Base-by-base conservation (phyloP, 768 basidiomycete species). In the Mrakia gelida region DNA sequence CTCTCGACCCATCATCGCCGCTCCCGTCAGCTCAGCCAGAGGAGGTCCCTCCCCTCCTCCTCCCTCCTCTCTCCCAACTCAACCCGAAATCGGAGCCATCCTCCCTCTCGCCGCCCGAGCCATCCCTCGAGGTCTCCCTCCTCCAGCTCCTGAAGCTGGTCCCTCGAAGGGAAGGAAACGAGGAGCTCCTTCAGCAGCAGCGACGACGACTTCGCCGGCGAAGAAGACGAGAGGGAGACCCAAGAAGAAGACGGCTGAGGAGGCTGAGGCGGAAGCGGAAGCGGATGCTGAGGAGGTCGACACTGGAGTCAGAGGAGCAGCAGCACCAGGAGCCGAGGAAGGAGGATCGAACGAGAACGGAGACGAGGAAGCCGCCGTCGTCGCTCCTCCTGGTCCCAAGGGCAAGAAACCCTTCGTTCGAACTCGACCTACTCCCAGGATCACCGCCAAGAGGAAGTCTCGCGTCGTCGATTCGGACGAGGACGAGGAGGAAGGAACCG, bases 391-490 rank as follows among this genome's bases (percentile, higher is more conserved):
- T 21, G 62, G 62, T 63, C 62, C 62, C 62, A 63, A 63, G 62
- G 62, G 28, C 62, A 63, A 63, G 32, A 63, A 63, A 34, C 28
- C 32, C 2, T 28, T 11, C n/a, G 62, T 28, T 34, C 28, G 32
- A 34, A 34, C n/a, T 10, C 28, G 59, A 59, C 59, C 59, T 28
- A 26, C 59, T 59, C 59, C 28, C 59, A 59, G 28, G 59, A 28
- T 59, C 59, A 13, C 49, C 21, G 71, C 16, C 28, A 28, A 21
- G 28, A 52, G 45, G 34, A 38, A 41, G 6, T 10, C 23, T 23
- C 38, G 56, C 16, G 73, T 43, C 13, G 73, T 63, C n/a, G 41
- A 45, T 10, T 62, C 62, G 56, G 62, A n/a, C 34, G 73, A 75
- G 2, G 73, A 49, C 26, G 41, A 75, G n/a, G 49, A 18, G 16